Evolutionary conservation across 345 rosid species (phyloP), one percentile per base, ranked within the genome.

Genomic region (Carallia brachiata): DNA sequence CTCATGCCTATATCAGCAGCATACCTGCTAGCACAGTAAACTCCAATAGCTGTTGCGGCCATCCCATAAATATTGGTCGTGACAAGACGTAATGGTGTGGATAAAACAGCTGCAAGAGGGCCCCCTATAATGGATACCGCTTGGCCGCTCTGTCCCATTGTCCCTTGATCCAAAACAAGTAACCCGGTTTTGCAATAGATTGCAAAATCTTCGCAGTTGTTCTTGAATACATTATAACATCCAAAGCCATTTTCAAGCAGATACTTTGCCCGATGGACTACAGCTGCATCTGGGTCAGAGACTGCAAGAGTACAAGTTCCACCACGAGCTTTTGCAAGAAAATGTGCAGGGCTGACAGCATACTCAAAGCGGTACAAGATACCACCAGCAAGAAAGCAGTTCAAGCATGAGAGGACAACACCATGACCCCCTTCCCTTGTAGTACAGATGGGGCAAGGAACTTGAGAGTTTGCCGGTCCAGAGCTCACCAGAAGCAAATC

Each of bases 271-370:
- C 96, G 85, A 73, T 90, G 91, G 48, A 87, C 83, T 17, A 84
- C 89, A 2, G 75, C 6, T 3, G 83, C 90, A 27, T 76, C 28
- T 0, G 82, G 81, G 69, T 90, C 93, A 0, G 97, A 57, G 39
- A 78, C 88, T 0, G 93, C 93, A n/a, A 86, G 95, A 6, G 97
- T 88, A 77, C 98, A 91, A 48, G 99, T 94, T 66, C 96, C 96
- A 9, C 96, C 98, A 1, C 98, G 89, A 10, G 94, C 96, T 78
- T 90, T 91, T 7, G 92, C 90, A 0, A 94, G 82, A 67, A 90
- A 94, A 75, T 82, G 87, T 65, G 97, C 90, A 0, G 93, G 88
- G 37, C 55, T 84, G 62, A 92, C 99, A 0, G 88, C 83, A 75
- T 95, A 95, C 82, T 85, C 84, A 36, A 95, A 95, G 10, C 92